Evolutionary conservation across 257 asterid genomes (phyloP).

Genomic region (Rauvolfia tetraphylla): DNA sequence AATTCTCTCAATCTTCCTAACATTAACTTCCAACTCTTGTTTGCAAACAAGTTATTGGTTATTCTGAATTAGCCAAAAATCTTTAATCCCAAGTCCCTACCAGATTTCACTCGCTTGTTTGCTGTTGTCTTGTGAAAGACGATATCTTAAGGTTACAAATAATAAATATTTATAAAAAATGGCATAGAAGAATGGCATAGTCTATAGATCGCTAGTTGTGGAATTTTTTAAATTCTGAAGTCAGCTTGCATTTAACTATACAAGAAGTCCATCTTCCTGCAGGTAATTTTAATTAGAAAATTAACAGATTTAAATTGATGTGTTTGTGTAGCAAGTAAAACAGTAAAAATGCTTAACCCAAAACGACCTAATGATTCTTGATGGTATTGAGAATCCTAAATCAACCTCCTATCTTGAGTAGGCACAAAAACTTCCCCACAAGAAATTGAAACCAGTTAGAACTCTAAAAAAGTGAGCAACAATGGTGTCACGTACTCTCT

Average conservation of each 20-base stretch:
- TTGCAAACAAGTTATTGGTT: no score
- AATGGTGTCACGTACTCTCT: neutral
- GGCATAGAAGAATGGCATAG: neutral
- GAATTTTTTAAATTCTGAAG: neutral
- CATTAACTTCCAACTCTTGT: neutral
- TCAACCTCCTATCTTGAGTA: neutral
- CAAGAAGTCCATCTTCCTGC: neutral
- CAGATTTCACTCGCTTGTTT: no score
- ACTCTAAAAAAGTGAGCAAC: neutral
- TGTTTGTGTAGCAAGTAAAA: no score
- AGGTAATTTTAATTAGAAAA: neutral
- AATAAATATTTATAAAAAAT: neutral
- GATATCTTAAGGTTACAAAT: neutral
- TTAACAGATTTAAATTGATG: neutral
- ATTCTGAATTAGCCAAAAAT: no score
- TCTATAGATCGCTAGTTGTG: no score
- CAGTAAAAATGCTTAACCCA: neutral
- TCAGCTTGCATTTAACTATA: neutral
- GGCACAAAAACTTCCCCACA: neutral
- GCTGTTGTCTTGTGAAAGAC: no score
- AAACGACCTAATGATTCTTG: no score
- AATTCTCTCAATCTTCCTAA: neutral
- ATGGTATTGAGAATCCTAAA: neutral
- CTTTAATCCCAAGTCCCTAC: no score
- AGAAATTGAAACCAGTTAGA: neutral